Evolutionary conservation across 805 yeast species (phyloP), one percentile per base, ranked within the genome.

Genomic region (Pichia rugopelliculosa): DNA sequence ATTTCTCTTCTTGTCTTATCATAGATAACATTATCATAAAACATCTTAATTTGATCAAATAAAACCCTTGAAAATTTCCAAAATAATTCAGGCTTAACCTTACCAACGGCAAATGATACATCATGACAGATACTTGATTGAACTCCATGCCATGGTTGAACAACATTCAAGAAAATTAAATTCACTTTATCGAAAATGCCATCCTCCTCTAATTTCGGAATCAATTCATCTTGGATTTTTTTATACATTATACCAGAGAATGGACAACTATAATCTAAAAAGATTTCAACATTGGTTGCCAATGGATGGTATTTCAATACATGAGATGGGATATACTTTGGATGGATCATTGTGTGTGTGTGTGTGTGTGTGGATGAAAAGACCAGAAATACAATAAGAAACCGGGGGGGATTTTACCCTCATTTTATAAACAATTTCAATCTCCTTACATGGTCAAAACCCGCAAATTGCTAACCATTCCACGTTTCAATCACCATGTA

Each of bases 111-210:
- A 23, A 88, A 62, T 0, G 84, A 73, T 38, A 84, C 84, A 59
- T 88, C 96, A 60, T 84, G 83, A 36, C 80, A 69, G 34, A 78
- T 65, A 6, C 77, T 74, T 1, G 91, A 82, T 47, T 80, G 77
- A 3, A 57, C 37, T 39, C 90, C 82, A 62, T 88, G 96, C 96
- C 96, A 88, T 54, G 95, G 93, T 68, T 88, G 96, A n/a, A 84
- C 72, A 37, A 82, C 88, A 58, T 86, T 83, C 52, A 80, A 74
- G 62, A 83, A 78, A 11, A 80, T 76, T 51, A 86, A 73, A 54
- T 78, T 77, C 56, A 82, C 76, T 50, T 74, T 62, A 48, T 71
- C 72, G 1, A 81, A 75, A 44, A 70, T 66, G 1, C 47, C 47
- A 46, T 71, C 65, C 26, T 62, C 52, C 42, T 73, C 70, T 41